phyloP scores from a whole-genome alignment of 2,329 filamentous ascomycete species.

The Ilyonectria sp. region DNA sequence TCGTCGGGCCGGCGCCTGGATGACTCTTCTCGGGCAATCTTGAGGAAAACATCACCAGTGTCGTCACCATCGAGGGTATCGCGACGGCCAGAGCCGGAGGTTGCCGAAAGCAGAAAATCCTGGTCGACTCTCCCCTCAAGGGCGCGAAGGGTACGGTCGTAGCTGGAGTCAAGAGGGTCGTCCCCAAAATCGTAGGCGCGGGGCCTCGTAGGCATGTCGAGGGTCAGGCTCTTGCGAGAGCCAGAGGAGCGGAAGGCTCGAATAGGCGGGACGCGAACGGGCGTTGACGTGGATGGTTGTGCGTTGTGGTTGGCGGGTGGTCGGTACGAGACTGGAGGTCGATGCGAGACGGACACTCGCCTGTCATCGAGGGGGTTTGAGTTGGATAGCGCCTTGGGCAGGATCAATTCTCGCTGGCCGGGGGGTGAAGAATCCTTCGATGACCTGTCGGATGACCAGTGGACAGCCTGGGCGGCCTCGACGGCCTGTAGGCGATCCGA shows the following conservation, averaged over 20 bases:
- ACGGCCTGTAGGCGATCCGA: conserved; percentile 53
- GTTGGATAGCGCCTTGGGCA: conserved; percentile 60
- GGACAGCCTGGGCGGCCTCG: conserved; percentile 46
- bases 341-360: conserved; percentile 56
- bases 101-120: conserved; percentile 55
- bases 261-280: conserved; percentile 67
- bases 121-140: conserved; percentile 61
- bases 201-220: conserved; percentile 67
- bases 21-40: conserved; percentile 70
- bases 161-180: conserved; percentile 60
- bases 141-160: conserved; percentile 66
- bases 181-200: conserved; percentile 62
- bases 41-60: conserved; percentile 72
- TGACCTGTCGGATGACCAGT: conserved; percentile 41
- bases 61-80: conserved; percentile 63
- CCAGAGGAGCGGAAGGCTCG: conserved; percentile 70
- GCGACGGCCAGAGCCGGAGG: conserved; percentile 56
- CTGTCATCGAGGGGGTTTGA: conserved; percentile 64
- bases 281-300: conserved; percentile 52
- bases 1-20: conserved; percentile 56
- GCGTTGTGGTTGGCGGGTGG: conserved; percentile 53
- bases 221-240: conserved; percentile 67
- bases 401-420: conserved; percentile 64
- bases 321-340: conserved; percentile 67
- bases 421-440: conserved; percentile 41